These are phyloP conservation scores for Pestalotiopsis fici DNA, from an alignment of 2,329 filamentous ascomycete species.

Conservation along the genomic window DNA sequence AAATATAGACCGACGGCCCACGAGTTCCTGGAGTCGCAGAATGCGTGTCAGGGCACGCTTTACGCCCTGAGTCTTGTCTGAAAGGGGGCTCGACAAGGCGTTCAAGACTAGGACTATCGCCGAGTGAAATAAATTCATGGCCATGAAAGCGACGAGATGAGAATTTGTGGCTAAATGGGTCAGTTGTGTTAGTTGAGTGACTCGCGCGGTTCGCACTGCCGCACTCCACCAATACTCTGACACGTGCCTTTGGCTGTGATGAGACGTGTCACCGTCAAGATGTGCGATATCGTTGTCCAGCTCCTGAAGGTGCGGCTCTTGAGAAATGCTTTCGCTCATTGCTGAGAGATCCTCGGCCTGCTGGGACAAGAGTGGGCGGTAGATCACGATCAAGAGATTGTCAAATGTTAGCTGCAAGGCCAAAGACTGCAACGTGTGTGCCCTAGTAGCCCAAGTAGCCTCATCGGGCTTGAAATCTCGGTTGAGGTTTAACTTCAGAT, in stretches of 20 bases:
- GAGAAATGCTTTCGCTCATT: background rate
- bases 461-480: background rate
- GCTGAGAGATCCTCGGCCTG: background rate
- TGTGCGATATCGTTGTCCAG: background rate
- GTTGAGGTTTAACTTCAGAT: background rate
- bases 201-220: background rate
- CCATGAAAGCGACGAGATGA: background rate
- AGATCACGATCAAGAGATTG: background rate
- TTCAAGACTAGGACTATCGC: background rate
- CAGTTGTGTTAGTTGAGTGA: background rate
- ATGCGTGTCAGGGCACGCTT: background rate
- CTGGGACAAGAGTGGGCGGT: background rate
- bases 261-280: background rate
- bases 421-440: background rate
- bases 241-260: background rate
- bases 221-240: background rate
- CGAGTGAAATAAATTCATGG: background rate
- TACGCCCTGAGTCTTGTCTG: background rate
- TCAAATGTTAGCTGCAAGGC: background rate
- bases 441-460: background rate
- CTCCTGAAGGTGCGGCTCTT: background rate
- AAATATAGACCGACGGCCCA: background rate
- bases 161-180: background rate
- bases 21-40: background rate
- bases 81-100: background rate